phyloP scores from a whole-genome alignment of 768 basidiomycete genomes.

The Hypholoma fasciculare region DNA sequence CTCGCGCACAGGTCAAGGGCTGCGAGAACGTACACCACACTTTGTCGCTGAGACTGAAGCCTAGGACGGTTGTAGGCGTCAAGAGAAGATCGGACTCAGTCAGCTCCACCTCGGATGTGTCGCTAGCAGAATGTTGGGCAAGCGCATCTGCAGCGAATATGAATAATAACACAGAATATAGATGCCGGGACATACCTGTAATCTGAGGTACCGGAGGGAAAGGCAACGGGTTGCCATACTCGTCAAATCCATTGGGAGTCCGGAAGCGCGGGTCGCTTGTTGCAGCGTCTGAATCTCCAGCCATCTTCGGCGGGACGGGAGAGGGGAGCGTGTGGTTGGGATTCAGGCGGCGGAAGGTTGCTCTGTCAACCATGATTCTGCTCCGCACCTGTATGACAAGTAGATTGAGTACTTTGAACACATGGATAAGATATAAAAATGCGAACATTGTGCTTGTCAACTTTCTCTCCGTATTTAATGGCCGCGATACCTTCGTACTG shows the following conservation, averaged over 20 bases:
- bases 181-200: not conserved
- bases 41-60: constrained; percentile 63
- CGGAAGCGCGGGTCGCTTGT: constrained; percentile 7
- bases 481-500: constrained; percentile 56
- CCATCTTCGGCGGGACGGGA: constrained; percentile 28
- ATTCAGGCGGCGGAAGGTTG: constrained; percentile 53
- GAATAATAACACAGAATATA: not conserved
- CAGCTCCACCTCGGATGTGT: constrained; percentile 34
- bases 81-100: constrained; percentile 56
- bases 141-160: not conserved
- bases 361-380: constrained; percentile 63
- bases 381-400: constrained; percentile 42
- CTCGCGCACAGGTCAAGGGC: not conserved
- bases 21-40: constrained; percentile 47
- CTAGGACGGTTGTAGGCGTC: constrained; percentile 56
- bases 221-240: constrained; percentile 21
- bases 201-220: not conserved
- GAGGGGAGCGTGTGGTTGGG: constrained; percentile 47
- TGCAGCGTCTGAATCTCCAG: constrained; percentile 8
- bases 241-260: constrained; percentile 1
- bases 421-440: not conserved
- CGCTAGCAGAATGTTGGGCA: constrained; percentile 16
- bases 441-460: constrained; percentile 52
- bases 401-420: not conserved
- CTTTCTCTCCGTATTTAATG: constrained; percentile 30